These are phyloP conservation scores for Gynochthodes officinalis DNA, from an alignment of 257 asterid species.

Conservation along the genomic window DNA sequence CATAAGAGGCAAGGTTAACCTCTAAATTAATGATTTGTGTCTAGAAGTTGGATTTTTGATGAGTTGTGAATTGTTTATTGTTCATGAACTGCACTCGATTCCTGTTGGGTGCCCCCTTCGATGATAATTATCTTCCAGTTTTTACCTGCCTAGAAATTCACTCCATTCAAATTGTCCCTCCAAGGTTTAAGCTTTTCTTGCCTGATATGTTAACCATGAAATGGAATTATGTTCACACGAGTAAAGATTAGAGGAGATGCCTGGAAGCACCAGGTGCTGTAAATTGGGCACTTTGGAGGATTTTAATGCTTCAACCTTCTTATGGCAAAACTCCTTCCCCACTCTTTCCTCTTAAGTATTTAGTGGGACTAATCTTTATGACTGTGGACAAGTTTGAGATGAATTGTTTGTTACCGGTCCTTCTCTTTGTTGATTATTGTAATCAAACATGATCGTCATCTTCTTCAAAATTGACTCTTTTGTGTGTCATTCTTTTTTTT, in stretches of 20 bases:
- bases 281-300: neutral
- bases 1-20: slow-evolving; percentile 2
- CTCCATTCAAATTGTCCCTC: neutral
- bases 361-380: neutral
- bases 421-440: neutral
- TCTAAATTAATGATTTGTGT: neutral
- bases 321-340: no score
- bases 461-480: neutral
- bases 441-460: neutral
- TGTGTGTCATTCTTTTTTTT: no score
- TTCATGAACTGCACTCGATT: neutral
- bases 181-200: neutral
- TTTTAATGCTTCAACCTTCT: neutral
- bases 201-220: neutral
- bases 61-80: neutral
- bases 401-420: neutral
- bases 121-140: neutral
- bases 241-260: neutral
- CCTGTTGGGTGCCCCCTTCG: neutral
- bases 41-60: neutral
- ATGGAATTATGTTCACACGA: neutral
- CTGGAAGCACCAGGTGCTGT: neutral
- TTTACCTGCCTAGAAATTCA: no score
- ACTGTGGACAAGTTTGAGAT: neutral
- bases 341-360: no score